Evolutionary conservation across 768 basidiomycete species (phyloP).

Genomic region (Podaxis sp.): DNA sequence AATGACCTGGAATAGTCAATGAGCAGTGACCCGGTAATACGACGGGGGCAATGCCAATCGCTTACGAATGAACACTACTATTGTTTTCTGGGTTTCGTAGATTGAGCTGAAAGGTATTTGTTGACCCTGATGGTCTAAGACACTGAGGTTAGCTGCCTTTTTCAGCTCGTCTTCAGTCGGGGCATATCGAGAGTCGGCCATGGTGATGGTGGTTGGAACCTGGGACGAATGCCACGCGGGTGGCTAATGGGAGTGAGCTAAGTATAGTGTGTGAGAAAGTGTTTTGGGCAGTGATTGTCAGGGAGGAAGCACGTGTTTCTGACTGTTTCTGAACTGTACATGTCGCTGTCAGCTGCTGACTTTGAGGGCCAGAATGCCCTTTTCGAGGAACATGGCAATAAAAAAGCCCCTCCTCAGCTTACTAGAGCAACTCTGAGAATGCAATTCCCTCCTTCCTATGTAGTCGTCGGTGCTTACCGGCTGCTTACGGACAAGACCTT

Average conservation of each 20-base stretch:
- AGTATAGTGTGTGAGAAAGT: not conserved
- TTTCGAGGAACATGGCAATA: constrained; percentile 17
- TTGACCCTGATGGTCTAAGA: constrained; percentile 43
- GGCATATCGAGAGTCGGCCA: constrained; percentile 19
- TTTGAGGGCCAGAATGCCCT: constrained; percentile 30
- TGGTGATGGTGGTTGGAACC: not conserved
- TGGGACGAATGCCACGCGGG: not conserved
- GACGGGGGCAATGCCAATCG: not conserved
- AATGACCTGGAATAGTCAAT: constrained; percentile 42
- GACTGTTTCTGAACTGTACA: not conserved
- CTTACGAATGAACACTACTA: constrained; percentile 64
- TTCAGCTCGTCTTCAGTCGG: constrained; percentile 30
- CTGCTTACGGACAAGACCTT: constrained; percentile 70
- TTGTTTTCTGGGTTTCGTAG: constrained; percentile 42
- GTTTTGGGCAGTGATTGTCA: not conserved
- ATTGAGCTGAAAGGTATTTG: constrained; percentile 48
- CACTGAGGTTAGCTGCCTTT: constrained; percentile 32
- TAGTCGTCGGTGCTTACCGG: constrained; percentile 80
- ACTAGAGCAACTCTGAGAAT: constrained; percentile 56
- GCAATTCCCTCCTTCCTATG: constrained; percentile 78
- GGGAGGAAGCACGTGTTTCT: not conserved
- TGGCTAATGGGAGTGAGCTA: not conserved
- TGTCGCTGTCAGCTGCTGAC: constrained; percentile 1
- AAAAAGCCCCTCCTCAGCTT: constrained; percentile 37
- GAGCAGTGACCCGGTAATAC: not conserved